Conservation (phyloP, 2,329 filamentous ascomycete genomes). For the Cladobotryum protrusum region DNA sequence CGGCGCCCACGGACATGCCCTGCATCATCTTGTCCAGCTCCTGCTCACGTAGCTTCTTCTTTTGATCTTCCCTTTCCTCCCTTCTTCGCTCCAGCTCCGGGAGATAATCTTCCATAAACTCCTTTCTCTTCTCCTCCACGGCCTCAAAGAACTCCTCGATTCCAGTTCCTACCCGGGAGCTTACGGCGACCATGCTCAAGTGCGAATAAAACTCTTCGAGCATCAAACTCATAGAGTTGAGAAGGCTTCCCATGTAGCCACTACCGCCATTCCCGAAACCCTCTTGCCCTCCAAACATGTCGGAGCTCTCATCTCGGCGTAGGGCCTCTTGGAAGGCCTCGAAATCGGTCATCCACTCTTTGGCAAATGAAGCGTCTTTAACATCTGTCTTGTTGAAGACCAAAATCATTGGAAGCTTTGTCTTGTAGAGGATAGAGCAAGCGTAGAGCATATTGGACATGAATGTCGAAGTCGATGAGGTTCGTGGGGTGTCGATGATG, state of each 20-base stretch:
- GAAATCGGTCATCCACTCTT: conserved; percentile 99
- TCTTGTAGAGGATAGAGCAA: conserved; percentile 98
- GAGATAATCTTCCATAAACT: conserved; percentile 86
- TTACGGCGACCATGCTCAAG: conserved; percentile 86
- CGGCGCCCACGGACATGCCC: conserved; percentile 58
- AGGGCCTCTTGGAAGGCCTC: conserved; percentile 89
- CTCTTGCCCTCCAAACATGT: conserved; percentile 68
- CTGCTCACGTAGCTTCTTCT: conserved; percentile 64
- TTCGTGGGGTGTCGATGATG: conserved; percentile 92
- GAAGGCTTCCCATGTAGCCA: conserved; percentile 90
- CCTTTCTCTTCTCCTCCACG: conserved; percentile 76
- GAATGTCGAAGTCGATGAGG: conserved; percentile 88
- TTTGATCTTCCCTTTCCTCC: conserved; percentile 68
- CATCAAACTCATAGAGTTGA: conserved; percentile 98
- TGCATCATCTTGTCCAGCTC: conserved; percentile 92
- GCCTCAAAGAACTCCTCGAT: conserved; percentile 91
- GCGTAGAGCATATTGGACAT: conserved; percentile 99
- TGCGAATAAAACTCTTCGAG: conserved; percentile 97
- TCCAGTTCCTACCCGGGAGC: conserved; percentile 84
- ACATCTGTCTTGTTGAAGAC: conserved; percentile 99
- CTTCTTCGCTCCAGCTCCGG: conserved; percentile 80
- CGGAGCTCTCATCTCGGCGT: conserved; percentile 69
- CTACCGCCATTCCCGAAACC: conserved; percentile 65
- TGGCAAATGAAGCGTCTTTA: conserved; percentile 82
- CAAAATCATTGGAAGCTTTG: conserved; percentile 94